Conservation (phyloP, 2,329 filamentous ascomycete genomes). For the Paraconiothyrium brasiliense region DNA sequence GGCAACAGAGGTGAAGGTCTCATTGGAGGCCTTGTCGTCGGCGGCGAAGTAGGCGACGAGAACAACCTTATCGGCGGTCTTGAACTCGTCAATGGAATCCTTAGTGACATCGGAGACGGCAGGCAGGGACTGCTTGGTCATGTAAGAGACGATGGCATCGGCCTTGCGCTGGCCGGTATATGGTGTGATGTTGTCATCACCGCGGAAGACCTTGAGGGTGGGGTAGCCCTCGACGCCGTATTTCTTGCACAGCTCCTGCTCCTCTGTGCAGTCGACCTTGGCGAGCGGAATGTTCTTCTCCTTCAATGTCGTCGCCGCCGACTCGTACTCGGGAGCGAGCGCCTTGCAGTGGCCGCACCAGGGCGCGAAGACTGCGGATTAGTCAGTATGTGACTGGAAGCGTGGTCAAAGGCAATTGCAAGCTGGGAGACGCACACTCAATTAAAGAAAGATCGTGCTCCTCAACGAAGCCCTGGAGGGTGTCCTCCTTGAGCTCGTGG, state of each 20-base stretch:
- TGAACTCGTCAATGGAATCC: constrained; percentile 92
- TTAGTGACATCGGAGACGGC: constrained; percentile 85
- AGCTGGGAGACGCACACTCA: constrained; percentile 73
- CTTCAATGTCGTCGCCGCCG: constrained; percentile 83
- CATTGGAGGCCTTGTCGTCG: constrained; percentile 84
- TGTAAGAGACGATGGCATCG: constrained; percentile 80
- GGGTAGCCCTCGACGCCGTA: constrained; percentile 97
- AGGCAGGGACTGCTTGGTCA: constrained; percentile 97
- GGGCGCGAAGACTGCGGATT: constrained; percentile 80
- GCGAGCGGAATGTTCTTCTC: constrained; percentile 86
- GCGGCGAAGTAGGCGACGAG: constrained; percentile 86
- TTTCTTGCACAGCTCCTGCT: constrained; percentile 88
- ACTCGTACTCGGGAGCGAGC: constrained; percentile 90
- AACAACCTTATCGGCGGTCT: constrained; percentile 96
- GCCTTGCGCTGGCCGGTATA: constrained; percentile 93
- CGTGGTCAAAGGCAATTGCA: neutral
- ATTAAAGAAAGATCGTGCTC: constrained; percentile 88
- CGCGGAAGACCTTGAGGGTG: constrained; percentile 98
- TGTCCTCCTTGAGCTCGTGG: constrained; percentile 82
- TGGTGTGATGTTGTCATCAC: constrained; percentile 78
- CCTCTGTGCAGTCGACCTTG: constrained; percentile 95
- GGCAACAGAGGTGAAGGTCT: constrained; percentile 82
- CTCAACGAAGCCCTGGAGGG: constrained; percentile 86
- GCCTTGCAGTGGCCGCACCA: constrained; percentile 99
- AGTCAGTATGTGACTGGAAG: constrained; percentile 47